A percentile compares a stretch with the other conserved stretches of the same genome.
phyloP scores from a whole-genome alignment of 805 yeast genomes.

The Yarrowia sp. region DNA sequence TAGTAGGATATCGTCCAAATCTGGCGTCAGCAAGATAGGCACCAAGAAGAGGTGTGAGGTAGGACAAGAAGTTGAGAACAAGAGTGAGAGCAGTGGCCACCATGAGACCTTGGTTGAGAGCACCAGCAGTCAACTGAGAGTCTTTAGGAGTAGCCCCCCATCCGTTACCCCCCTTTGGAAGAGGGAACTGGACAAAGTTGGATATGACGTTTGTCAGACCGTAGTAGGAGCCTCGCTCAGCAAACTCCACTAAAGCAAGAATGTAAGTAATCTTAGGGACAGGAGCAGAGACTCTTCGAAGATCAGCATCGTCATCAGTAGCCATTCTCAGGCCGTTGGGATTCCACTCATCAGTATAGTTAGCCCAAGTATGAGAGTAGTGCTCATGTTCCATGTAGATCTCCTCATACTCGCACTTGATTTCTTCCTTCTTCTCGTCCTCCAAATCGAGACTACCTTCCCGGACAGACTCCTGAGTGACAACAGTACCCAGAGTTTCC shows the following conservation, averaged over 20 bases:
- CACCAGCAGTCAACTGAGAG: slow-evolving; percentile 11
- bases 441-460: background rate
- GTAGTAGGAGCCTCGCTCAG: slow-evolving; percentile 63
- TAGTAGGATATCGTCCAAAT: slow-evolving; percentile 19
- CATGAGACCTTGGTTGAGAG: slow-evolving; percentile 17
- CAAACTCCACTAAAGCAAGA: slow-evolving; percentile 55
- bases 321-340: slow-evolving; percentile 12
- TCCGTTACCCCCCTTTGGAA: slow-evolving; percentile 58
- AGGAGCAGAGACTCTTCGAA: slow-evolving; percentile 4
- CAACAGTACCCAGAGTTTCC: background rate
- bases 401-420: background rate
- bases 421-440: background rate
- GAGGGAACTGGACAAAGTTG: slow-evolving; percentile 60
- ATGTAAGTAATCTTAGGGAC: slow-evolving; percentile 17
- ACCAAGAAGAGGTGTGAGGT: slow-evolving; percentile 15
- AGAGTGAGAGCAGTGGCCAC: slow-evolving; percentile 13
- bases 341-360: slow-evolving; percentile 15
- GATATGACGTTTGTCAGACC: slow-evolving; percentile 56
- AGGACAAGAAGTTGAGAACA: slow-evolving; percentile 16
- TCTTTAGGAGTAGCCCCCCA: slow-evolving; percentile 55
- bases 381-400: slow-evolving; percentile 7
- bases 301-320: background rate
- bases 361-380: slow-evolving; percentile 9
- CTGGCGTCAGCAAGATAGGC: slow-evolving; percentile 18
- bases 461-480: background rate